phyloP scores from a whole-genome alignment of 768 basidiomycete genomes.

The Xerocomellus intermedius region DNA sequence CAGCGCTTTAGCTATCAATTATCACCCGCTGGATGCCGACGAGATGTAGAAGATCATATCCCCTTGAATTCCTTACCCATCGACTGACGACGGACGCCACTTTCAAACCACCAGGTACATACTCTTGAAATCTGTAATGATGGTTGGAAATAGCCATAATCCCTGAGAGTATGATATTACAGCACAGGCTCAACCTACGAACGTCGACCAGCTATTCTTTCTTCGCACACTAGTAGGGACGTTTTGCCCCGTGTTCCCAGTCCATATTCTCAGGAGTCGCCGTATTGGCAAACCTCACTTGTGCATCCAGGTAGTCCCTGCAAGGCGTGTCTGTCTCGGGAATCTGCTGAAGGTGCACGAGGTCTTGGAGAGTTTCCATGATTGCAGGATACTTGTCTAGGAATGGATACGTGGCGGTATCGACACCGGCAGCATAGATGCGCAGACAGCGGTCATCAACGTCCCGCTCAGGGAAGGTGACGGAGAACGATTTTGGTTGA shows the following conservation, averaged over 20 bases:
- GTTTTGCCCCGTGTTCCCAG: slow-evolving; percentile 9
- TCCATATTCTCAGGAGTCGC: background rate
- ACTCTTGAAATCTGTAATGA: too few species aligned
- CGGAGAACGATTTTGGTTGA: background rate
- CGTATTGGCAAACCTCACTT: slow-evolving; percentile 1
- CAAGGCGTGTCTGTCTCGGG: background rate
- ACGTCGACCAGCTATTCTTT: too few species aligned
- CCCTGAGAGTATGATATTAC: too few species aligned
- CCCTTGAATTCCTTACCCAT: too few species aligned
- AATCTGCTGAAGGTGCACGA: background rate
- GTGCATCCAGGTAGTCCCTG: background rate
- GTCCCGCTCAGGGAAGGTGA: background rate
- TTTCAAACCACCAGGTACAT: too few species aligned
- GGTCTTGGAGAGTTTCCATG: background rate
- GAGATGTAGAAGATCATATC: too few species aligned
- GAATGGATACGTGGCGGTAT: slow-evolving; percentile 2
- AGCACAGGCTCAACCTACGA: too few species aligned
- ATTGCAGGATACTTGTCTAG: background rate
- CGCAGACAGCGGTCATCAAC: slow-evolving; percentile 4
- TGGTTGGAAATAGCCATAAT: too few species aligned
- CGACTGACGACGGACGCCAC: too few species aligned
- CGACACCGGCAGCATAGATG: background rate
- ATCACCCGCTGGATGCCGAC: too few species aligned
- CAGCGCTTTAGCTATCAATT: too few species aligned
- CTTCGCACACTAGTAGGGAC: too few species aligned